phyloP scores from a whole-genome alignment of 202 grass and related monocot species.

The Brachypodium distachyon region DNA sequence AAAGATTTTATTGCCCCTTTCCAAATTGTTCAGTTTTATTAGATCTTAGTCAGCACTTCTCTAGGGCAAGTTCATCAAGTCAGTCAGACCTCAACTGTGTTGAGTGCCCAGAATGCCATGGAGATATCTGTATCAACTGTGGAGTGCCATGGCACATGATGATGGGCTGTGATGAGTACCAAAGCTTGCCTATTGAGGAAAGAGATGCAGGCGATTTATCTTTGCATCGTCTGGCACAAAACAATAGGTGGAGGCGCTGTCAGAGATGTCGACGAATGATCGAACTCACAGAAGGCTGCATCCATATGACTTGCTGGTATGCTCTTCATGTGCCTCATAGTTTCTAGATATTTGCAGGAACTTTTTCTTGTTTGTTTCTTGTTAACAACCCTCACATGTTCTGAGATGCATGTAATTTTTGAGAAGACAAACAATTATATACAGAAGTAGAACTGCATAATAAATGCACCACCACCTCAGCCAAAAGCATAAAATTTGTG shows the following conservation, averaged over 20 bases:
- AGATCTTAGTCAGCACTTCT: conserved; percentile 58
- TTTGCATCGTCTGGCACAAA: conserved; percentile 49
- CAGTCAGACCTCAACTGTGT: conserved; percentile 55
- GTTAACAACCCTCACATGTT: not conserved
- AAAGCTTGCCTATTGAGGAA: conserved; percentile 49
- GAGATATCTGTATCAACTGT: conserved; percentile 87
- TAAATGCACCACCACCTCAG: no score
- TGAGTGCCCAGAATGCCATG: conserved; percentile 75
- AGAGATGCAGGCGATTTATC: conserved; percentile 55
- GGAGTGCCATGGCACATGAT: conserved; percentile 79
- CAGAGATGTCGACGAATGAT: conserved; percentile 68
- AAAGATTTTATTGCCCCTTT: conserved; percentile 83
- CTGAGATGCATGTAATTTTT: not conserved
- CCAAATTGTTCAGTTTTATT: conserved; percentile 64
- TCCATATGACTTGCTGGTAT: conserved; percentile 91
- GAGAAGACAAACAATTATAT: not conserved
- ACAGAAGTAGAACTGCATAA: not conserved
- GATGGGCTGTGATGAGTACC: conserved; percentile 87
- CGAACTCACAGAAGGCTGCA: conserved; percentile 66
- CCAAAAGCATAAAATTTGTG: not conserved
- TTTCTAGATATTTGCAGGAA: not conserved
- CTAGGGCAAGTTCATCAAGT: conserved; percentile 63
- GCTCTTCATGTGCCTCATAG: not conserved
- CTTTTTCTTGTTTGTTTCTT: not conserved
- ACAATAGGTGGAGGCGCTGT: conserved; percentile 66